A percentile compares a stretch with the other conserved stretches of the same genome.
Evolutionary conservation across 202 grass and related monocot genomes (phyloP).

Genomic region (Bolboschoenoplectus hybrid): DNA sequence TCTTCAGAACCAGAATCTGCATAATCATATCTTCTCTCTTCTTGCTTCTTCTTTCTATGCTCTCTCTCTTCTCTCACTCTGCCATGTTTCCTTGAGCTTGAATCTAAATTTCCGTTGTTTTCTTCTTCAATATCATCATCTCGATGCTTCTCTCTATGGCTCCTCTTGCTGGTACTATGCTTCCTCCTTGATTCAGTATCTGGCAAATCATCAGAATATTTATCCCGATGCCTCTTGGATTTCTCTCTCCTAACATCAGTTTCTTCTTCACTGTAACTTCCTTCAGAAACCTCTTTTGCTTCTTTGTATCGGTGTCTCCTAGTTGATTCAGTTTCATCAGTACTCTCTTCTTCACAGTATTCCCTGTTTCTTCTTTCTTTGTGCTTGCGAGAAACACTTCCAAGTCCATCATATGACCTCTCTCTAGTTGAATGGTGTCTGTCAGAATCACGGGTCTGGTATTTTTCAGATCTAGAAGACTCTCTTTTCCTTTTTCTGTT

Average conservation of each 20-base stretch:
- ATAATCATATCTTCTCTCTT: conserved; percentile 30
- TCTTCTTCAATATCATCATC: conserved; percentile 52
- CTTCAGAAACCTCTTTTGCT: conserved; percentile 40
- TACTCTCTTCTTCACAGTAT: background rate
- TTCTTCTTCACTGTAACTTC: conserved; percentile 42
- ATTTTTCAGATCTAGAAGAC: conserved; percentile 42
- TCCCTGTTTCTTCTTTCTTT: conserved; percentile 17
- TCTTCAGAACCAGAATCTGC: conserved; percentile 34
- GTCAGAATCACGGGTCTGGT: conserved; percentile 21
- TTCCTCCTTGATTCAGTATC: conserved; percentile 21
- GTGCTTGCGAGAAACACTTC: conserved; percentile 32
- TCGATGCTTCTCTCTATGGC: conserved; percentile 46
- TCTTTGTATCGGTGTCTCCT: conserved; percentile 35
- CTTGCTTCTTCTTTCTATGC: conserved; percentile 5
- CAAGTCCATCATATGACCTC: conserved; percentile 36
- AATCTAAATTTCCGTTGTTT: conserved; percentile 23
- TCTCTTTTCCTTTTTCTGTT: conserved; percentile 46
- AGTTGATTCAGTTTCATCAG: conserved; percentile 16
- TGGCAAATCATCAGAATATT: conserved; percentile 13
- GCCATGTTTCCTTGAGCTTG: conserved; percentile 13
- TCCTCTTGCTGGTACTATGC: conserved; percentile 10
- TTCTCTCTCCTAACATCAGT: conserved; percentile 33
- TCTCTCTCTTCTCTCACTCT: background rate
- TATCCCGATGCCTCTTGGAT: conserved; percentile 1
- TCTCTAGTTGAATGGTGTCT: conserved; percentile 39